phyloP scores from a whole-genome alignment of 2,329 filamentous ascomycete species.

The Cladosporium cucumerinum region DNA sequence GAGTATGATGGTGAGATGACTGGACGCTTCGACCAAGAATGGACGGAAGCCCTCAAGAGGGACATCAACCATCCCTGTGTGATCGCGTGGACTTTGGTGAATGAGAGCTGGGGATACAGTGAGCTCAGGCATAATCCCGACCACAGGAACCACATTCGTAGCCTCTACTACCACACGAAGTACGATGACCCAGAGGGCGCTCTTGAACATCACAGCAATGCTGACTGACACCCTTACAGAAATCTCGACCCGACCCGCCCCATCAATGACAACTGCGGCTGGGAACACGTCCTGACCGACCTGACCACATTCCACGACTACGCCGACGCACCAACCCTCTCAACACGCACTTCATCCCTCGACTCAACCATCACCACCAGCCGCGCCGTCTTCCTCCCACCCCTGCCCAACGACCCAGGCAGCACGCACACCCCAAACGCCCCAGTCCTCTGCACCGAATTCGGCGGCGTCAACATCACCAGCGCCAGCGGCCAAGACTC shows the following conservation, averaged over 20 bases:
- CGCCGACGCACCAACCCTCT: constrained; percentile 55
- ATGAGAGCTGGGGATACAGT: constrained; percentile 63
- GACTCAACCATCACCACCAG: constrained; percentile 56
- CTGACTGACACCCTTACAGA: neutral
- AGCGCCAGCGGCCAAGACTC: constrained; percentile 33
- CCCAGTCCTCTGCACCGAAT: constrained; percentile 65
- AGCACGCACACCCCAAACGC: constrained; percentile 52
- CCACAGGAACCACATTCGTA: constrained; percentile 62
- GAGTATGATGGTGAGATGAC: constrained; percentile 58
- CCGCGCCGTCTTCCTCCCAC: constrained; percentile 54
- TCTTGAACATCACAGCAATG: neutral
- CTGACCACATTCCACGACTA: constrained; percentile 69
- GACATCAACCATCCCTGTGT: constrained; percentile 65
- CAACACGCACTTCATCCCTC: constrained; percentile 53
- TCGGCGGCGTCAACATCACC: constrained; percentile 65
- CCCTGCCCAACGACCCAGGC: constrained; percentile 47
- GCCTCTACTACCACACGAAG: constrained; percentile 63
- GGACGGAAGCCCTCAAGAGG: constrained; percentile 59
- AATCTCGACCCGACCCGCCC: constrained; percentile 61
- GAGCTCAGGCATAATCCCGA: constrained; percentile 54
- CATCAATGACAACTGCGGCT: constrained; percentile 69
- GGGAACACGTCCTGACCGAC: constrained; percentile 65
- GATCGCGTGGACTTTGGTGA: constrained; percentile 65
- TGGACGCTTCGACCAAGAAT: constrained; percentile 61
- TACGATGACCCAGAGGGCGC: neutral